Conservation (phyloP, 495 filamentous ascomycete species). For the Aspergillus steynii region DNA sequence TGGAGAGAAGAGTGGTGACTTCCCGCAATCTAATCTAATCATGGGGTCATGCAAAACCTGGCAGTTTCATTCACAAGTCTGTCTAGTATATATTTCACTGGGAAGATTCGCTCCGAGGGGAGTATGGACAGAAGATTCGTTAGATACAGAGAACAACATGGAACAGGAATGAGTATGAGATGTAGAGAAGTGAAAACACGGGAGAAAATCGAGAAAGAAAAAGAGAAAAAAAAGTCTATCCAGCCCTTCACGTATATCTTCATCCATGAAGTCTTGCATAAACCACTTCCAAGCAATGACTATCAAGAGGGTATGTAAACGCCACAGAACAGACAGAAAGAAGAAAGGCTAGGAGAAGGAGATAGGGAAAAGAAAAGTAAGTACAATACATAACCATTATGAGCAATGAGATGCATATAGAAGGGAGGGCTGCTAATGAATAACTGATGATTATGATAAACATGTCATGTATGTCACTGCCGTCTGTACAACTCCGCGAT, state of each 20-base stretch:
- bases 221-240: constrained; percentile 2
- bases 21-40: not conserved
- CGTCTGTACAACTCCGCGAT: constrained; percentile 29
- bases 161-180: constrained; percentile 4
- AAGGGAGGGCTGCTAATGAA: not conserved
- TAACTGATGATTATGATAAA: constrained; percentile 13
- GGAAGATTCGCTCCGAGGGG: not conserved
- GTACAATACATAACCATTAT: constrained; percentile 13
- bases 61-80: not conserved
- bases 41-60: not conserved
- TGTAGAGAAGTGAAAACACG: constrained; percentile 11
- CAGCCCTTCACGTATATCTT: constrained; percentile 5
- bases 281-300: constrained; percentile 16
- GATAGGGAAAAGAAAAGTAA: constrained; percentile 7
- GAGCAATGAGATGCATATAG: constrained; percentile 14
- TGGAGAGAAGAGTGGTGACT: not conserved
- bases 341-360: constrained; percentile 10
- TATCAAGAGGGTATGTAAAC: constrained; percentile 24
- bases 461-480: constrained; percentile 20
- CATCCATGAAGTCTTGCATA: constrained; percentile 9
- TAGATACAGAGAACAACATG: not conserved
- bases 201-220: constrained; percentile 1
- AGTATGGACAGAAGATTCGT: constrained; percentile 3
- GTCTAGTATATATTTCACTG: not conserved
- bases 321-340: constrained; percentile 12